Base-by-base conservation (phyloP, 1,284 basidiomycete genomes). In the Sanghuangporus baumii region DNA sequence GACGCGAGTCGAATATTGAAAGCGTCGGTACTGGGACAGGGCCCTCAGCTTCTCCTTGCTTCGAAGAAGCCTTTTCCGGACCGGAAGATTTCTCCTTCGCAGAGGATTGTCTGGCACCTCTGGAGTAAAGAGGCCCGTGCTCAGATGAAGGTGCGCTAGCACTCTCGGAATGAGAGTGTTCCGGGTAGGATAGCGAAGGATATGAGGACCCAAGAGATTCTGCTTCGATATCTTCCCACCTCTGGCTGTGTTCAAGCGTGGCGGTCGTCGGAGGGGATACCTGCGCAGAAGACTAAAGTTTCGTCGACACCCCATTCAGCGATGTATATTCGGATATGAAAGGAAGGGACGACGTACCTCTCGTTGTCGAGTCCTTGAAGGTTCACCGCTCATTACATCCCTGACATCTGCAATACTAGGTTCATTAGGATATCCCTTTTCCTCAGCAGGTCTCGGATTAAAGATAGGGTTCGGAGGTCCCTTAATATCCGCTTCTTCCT, bases 1-100 rank as follows among this genome's bases (percentile, higher is more conserved):
- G 77, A 58, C 83, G 78, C 20, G 79, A 74, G 71, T 94, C 88
- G 74, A 94, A 93, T 64, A 95, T 81, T 16, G 89, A 84, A n/a
- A 91, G 78, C 0, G 94, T 93, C n/a, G 80, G 81, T 20, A 88
- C 86, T 4, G 82, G 75, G 59, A 82, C 76, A 18, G 72, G 62
- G 11, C 56, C 63, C 59, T 70, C 65, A 67, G 68, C 59, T 41
- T 70, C 67, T 37, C 68, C 62, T 60, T 71, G 65, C 54, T 55
- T 59, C 16, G 64, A 43, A 55, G 67, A 41, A 59, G 59, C 36
- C 57, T 65, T 38, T 73, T 64, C 59, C 72, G 46, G 50, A 65
- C 68, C 34, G 67, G 67, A 31, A 62, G 65, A 16, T 67, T 34
- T 69, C 67, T 60, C 64, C 66, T 23, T 67, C 40, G 37, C 18